A percentile compares a stretch with the other conserved stretches of the same genome.
phyloP scores from a whole-genome alignment of 2,329 filamentous ascomycete genomes.

The Sporothrix globosa region DNA sequence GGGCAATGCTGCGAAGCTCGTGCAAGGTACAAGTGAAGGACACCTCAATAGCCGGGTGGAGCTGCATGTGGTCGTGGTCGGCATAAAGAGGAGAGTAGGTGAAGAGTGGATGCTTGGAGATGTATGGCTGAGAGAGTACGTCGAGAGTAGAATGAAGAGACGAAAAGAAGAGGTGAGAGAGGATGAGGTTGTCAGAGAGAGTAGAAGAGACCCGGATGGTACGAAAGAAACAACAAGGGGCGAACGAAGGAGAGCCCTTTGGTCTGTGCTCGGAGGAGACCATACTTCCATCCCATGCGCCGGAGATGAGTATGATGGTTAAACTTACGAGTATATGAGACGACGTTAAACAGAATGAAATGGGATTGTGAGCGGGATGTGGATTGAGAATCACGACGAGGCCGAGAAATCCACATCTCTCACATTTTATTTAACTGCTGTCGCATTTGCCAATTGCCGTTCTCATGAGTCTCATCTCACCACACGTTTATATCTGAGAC shows the following conservation, averaged over 20 bases:
- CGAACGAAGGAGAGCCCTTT: neutral
- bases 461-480: neutral
- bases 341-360: neutral
- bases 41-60: constrained; percentile 27
- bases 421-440: neutral
- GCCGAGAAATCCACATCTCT: neutral
- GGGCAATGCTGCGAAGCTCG: constrained; percentile 30
- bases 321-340: neutral
- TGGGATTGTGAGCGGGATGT: neutral
- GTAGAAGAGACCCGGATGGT: neutral
- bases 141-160: neutral
- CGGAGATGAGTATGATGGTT: neutral
- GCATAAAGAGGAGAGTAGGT: neutral
- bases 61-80: neutral
- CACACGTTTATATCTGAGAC: neutral
- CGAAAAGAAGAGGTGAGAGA: neutral
- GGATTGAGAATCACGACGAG: too few relatives aligned
- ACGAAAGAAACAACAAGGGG: neutral
- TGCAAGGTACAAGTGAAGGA: neutral
- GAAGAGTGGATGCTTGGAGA: neutral
- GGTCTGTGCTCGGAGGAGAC: neutral
- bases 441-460: neutral
- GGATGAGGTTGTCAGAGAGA: neutral
- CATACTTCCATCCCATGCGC: neutral
- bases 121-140: too few relatives aligned